Base-by-base conservation (phyloP, 768 basidiomycete species). In the Termitomyces sp. region DNA sequence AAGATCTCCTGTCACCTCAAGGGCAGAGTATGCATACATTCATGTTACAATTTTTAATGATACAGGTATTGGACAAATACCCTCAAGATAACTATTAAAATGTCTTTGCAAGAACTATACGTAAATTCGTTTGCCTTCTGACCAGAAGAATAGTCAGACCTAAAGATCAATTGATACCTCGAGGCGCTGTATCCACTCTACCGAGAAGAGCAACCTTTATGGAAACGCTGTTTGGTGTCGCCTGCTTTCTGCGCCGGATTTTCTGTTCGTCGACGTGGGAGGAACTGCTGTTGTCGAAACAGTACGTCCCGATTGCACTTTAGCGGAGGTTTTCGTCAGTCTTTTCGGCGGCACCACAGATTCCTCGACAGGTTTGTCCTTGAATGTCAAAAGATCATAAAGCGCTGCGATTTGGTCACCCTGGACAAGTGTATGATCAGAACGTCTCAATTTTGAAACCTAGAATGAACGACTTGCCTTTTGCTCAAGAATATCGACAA, bases 331-430 rank as follows among this genome's bases (percentile, higher is more conserved):
- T 34, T 29, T 36, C 24, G 26, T 39, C 33, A 42, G 24, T 24
- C 50, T 62, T 42, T 42, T 58, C 3, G 66, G 66, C 2, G 67
- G 67, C 4, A 66, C 54, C 44, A 62, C 60, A 22, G 70, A 69
- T 49, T 72, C 70, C 1, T 65, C 60, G 2, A 67, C 45, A 10
- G 83, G 79, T 61, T 83, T 88, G 64, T 92, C 88, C 64, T 83
- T 81, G 75, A 90, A 94, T 39, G 76, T 78, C 61, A 97, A 75
- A 33, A 94, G 76, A 64, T 92, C 91, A 71, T 95, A 95, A 26
- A 97, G 71, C 0, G 89, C 84, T n/a, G 93, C 88, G 57, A 98
- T 95, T 71, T 96, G 94, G 73, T 96, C 91, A 24, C 94, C 94
- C 92, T 94, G 67, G 42, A 42, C 51, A 61, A 31, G 55, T 52